Evolutionary conservation across 2,329 filamentous ascomycete species (phyloP).

Genomic region (Fusarium phyllophilum): DNA sequence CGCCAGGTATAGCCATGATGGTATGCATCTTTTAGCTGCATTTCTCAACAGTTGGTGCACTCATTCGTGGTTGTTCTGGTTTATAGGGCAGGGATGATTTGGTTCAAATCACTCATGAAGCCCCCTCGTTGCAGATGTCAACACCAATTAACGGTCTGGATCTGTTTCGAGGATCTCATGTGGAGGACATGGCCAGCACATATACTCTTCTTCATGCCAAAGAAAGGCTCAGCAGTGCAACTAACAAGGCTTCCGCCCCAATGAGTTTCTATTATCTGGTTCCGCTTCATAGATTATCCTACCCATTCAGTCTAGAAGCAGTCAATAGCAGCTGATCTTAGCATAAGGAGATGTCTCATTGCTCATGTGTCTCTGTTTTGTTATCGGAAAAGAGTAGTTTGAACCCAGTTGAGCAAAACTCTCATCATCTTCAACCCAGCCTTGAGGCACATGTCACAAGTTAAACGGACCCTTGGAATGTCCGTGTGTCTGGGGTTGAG

Average conservation of each 20-base stretch:
- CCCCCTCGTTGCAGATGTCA: neutral
- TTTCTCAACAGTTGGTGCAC: constrained; percentile 16
- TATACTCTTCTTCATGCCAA: constrained; percentile 1
- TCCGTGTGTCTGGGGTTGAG: constrained; percentile 21
- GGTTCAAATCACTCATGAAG: constrained; percentile 2
- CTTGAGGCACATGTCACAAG: neutral
- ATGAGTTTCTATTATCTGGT: constrained; percentile 7
- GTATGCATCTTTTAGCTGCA: constrained; percentile 40
- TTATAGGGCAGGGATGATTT: constrained; percentile 15
- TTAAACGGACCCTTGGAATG: constrained; percentile 8
- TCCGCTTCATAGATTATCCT: constrained; percentile 21
- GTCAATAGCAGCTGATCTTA: constrained; percentile 36
- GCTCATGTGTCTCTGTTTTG: neutral
- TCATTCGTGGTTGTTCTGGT: constrained; percentile 2
- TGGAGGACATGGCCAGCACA: constrained; percentile 22
- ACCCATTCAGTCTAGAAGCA: constrained; percentile 18
- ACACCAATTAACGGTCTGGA: constrained; percentile 5
- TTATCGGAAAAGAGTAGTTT: neutral
- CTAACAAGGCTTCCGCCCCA: constrained; percentile 6
- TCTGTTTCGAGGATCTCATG: constrained; percentile 7
- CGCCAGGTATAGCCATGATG: constrained; percentile 28
- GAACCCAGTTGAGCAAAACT: neutral
- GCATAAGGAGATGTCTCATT: constrained; percentile 9
- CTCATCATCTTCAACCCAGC: neutral
- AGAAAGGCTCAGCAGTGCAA: constrained; percentile 18